Percentiles rank a stretch among this genome's conserved stretches.
phyloP scores from a whole-genome alignment of 768 basidiomycete genomes.

The Tylopilus plumbeoviolaceoides region DNA sequence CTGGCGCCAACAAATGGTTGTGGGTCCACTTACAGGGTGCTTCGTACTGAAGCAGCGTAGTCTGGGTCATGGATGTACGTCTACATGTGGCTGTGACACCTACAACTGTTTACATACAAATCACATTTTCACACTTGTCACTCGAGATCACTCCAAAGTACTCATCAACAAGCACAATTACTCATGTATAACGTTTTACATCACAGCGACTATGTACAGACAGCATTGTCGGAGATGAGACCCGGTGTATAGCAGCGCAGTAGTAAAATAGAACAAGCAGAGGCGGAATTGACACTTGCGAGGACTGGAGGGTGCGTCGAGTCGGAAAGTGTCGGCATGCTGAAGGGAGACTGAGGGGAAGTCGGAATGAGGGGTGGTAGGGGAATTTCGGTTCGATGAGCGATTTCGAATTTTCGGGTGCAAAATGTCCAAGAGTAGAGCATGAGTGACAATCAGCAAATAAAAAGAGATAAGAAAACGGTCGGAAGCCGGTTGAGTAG shows the following conservation, averaged over 20 bases:
- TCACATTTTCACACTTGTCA: not conserved
- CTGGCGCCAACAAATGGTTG: slow-evolving; percentile 1
- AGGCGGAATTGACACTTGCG: slow-evolving; percentile 17
- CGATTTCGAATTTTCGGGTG: slow-evolving; percentile 25
- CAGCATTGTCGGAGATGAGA: slow-evolving; percentile 21
- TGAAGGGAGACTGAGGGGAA: slow-evolving; percentile 9
- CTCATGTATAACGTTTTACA: slow-evolving; percentile 23
- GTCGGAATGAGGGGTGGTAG: slow-evolving; percentile 9
- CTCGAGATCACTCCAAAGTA: not conserved
- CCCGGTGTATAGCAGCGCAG: slow-evolving; percentile 20
- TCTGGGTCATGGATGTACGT: slow-evolving; percentile 52
- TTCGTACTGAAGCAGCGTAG: slow-evolving; percentile 75
- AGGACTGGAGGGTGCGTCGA: slow-evolving; percentile 19
- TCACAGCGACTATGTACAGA: slow-evolving; percentile 28
- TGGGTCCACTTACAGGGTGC: slow-evolving; percentile 66
- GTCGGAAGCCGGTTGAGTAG: slow-evolving; percentile 4
- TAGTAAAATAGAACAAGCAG: slow-evolving; percentile 15
- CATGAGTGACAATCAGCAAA: slow-evolving; percentile 32
- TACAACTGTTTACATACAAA: not conserved
- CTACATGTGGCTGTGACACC: slow-evolving; percentile 24
- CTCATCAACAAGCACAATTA: slow-evolving; percentile 10
- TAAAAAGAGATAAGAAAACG: slow-evolving; percentile 27
- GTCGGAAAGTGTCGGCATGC: slow-evolving; percentile 16
- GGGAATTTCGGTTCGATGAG: slow-evolving; percentile 17
- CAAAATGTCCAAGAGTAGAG: slow-evolving; percentile 17